Evolutionary conservation across 305 asterid genomes (phyloP).

Genomic region (Ilex paraguariensis): DNA sequence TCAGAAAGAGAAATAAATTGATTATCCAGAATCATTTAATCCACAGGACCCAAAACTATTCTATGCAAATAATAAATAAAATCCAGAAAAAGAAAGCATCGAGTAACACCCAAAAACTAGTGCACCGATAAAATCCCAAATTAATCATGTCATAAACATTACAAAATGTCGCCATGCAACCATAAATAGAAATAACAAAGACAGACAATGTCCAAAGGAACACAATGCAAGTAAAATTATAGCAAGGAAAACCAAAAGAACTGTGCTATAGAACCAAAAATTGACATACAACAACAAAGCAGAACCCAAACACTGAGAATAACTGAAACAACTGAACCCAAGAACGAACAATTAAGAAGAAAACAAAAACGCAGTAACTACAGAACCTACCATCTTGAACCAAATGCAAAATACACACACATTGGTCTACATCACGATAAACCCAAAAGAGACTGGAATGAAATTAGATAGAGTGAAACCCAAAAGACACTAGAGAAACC

Average conservation of each 20-base stretch:
- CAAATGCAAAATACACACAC: conserved; percentile 1
- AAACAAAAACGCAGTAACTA: too few species aligned
- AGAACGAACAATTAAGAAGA: too few species aligned
- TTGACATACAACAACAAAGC: conserved; percentile 2
- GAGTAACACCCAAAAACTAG: conserved; percentile 5
- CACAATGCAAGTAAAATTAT: conserved; percentile 22
- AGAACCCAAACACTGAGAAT: neutral
- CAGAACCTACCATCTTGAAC: neutral
- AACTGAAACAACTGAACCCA: too few species aligned
- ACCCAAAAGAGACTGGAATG: too few species aligned
- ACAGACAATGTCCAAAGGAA: neutral
- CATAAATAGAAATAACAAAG: conserved; percentile 6
- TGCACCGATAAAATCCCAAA: conserved; percentile 9
- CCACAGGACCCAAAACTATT: conserved; percentile 1
- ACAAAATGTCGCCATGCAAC: conserved; percentile 40
- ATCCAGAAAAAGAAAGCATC: conserved; percentile 11
- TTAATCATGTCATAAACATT: conserved; percentile 16
- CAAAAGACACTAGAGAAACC: neutral
- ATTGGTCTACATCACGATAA: too few species aligned
- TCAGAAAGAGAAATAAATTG: neutral
- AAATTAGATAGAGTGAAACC: too few species aligned
- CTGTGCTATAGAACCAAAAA: conserved; percentile 1
- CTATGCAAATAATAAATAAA: conserved; percentile 23
- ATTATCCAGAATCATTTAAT: conserved; percentile 4
- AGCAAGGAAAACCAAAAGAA: neutral